phyloP scores from a whole-genome alignment of 2,329 filamentous ascomycete genomes.

The Colletotrichum caudatum region DNA sequence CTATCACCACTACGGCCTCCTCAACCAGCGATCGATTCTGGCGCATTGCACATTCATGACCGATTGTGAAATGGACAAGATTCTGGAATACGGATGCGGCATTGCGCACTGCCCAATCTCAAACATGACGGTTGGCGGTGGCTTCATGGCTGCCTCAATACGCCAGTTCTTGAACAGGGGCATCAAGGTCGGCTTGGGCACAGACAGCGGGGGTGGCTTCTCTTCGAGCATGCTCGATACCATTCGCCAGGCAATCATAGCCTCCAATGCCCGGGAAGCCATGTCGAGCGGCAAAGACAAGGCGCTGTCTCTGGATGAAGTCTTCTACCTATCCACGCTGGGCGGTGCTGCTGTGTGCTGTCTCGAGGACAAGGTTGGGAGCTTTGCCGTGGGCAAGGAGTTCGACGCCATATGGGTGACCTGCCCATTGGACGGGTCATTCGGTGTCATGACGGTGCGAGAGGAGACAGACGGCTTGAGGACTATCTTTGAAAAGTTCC shows the following conservation, averaged over 20 bases:
- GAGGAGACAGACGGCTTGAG: conserved; percentile 61
- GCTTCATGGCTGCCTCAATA: conserved; percentile 72
- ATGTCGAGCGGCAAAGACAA: conserved; percentile 56
- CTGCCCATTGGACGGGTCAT: conserved; percentile 48
- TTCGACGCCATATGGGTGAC: conserved; percentile 69
- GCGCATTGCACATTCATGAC: conserved; percentile 75
- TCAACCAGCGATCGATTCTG: conserved; percentile 68
- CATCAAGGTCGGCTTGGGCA: conserved; percentile 76
- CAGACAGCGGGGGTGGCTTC: conserved; percentile 73
- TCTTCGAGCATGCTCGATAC: conserved; percentile 69
- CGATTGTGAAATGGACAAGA: conserved; percentile 63
- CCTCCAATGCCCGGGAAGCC: conserved; percentile 61
- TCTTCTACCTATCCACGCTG: conserved; percentile 70
- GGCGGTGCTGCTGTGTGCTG: conserved; percentile 71
- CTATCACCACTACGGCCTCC: conserved; percentile 66
- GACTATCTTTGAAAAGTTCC: conserved; percentile 70
- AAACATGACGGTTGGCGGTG: conserved; percentile 72
- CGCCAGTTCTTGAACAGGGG: conserved; percentile 67
- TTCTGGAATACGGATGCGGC: conserved; percentile 64
- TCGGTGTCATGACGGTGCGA: conserved; percentile 63
- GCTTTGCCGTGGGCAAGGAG: conserved; percentile 69
- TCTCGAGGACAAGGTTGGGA: conserved; percentile 65
- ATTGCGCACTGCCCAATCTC: conserved; percentile 74
- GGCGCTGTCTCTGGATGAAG: conserved; percentile 62
- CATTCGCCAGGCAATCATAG: conserved; percentile 70